Evolutionary conservation across 2,329 filamentous ascomycete species (phyloP).

Genomic region (Aspergillus piperis): DNA sequence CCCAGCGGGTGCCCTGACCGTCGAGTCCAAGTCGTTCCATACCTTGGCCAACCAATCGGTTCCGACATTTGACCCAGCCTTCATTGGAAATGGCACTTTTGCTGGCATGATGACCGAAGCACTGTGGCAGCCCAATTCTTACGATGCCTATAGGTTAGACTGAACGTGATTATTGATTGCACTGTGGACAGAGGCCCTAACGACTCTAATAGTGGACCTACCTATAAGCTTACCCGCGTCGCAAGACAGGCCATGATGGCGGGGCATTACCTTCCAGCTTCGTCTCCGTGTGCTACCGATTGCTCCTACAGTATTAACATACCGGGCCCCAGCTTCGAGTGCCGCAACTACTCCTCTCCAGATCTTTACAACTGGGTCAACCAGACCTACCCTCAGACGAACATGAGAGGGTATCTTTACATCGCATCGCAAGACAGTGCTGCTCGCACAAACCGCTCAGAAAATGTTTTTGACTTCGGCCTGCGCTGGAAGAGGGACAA

Average conservation of each 20-base stretch:
- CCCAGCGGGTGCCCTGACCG: background rate
- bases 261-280: background rate
- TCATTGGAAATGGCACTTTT: background rate
- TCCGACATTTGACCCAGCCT: conserved; percentile 1
- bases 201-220: background rate
- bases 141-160: background rate
- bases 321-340: background rate
- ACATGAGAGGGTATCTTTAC: background rate
- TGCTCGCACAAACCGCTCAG: background rate
- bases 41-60: background rate
- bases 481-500: background rate
- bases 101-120: background rate
- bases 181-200: background rate
- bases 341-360: background rate
- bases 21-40: background rate
- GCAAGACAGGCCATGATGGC: conserved; percentile 1
- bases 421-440: background rate
- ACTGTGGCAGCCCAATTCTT: conserved; percentile 2
- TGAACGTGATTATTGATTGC: no score
- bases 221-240: background rate
- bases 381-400: background rate
- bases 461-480: background rate
- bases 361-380: conserved; percentile 4
- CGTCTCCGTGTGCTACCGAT: background rate
- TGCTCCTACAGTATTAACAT: background rate